phyloP scores from a whole-genome alignment of 495 filamentous ascomycete species.

The Geopyxis carbonaria region DNA sequence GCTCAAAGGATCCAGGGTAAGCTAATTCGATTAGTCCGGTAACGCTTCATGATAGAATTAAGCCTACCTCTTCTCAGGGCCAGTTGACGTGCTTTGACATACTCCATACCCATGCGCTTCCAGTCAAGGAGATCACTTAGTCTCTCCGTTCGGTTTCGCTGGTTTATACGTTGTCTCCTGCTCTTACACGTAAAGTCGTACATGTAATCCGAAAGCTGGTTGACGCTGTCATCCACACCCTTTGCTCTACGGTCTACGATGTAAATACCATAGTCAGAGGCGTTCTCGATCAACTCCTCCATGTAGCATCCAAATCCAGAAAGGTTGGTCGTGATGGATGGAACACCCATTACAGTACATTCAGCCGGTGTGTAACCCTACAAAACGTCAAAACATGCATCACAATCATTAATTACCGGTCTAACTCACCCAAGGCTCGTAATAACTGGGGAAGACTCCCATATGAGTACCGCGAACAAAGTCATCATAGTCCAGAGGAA shows the following conservation, averaged over 20 bases:
- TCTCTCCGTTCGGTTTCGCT: constrained; percentile 92
- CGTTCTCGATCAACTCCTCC: constrained; percentile 98
- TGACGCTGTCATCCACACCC: constrained; percentile 93
- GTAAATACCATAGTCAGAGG: constrained; percentile 94
- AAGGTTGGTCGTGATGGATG: constrained; percentile 93
- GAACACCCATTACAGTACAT: constrained; percentile 98
- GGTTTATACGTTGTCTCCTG: constrained; percentile 90
- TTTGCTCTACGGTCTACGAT: constrained; percentile 93
- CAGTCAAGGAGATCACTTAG: constrained; percentile 90
- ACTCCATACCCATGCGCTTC: constrained; percentile 99
- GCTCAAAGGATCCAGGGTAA: constrained; percentile 70
- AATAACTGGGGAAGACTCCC: constrained; percentile 93
- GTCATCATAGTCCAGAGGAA: constrained; percentile 94
- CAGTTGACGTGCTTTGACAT: constrained; percentile 89
- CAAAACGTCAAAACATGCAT: background rate
- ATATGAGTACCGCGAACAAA: constrained; percentile 94
- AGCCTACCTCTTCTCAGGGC: constrained; percentile 58
- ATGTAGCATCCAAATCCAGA: constrained; percentile 98
- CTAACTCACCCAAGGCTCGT: constrained; percentile 63
- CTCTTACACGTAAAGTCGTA: constrained; percentile 90
- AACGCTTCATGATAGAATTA: constrained; percentile 1
- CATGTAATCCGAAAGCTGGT: constrained; percentile 85
- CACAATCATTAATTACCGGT: background rate
- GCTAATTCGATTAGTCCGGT: no score
- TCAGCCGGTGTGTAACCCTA: constrained; percentile 88